Conservation (phyloP, 1,284 basidiomycete genomes). For the Sanghuangporus weigelae region DNA sequence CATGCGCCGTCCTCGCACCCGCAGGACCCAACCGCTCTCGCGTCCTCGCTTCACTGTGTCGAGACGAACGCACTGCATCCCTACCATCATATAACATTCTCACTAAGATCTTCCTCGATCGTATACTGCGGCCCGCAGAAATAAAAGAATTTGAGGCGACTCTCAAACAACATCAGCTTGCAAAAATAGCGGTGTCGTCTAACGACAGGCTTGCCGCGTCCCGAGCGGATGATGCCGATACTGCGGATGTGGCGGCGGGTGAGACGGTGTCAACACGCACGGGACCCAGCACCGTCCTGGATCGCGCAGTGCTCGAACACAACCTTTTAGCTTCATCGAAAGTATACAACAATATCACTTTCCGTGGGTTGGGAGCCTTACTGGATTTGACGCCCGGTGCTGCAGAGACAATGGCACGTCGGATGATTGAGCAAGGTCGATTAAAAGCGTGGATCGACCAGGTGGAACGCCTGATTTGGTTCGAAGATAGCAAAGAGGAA, state of each 20-base stretch:
- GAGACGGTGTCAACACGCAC: constrained; percentile 61
- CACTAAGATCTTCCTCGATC: constrained; percentile 96
- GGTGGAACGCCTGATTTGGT: constrained; percentile 88
- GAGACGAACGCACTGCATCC: constrained; percentile 84
- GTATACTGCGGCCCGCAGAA: constrained; percentile 87
- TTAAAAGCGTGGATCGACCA: constrained; percentile 91
- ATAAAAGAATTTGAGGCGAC: constrained; percentile 86
- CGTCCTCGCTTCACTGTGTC: constrained; percentile 85
- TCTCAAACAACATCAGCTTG: constrained; percentile 89
- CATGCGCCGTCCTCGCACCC: constrained; percentile 94
- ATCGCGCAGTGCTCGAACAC: constrained; percentile 97
- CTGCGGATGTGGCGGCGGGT: constrained; percentile 20
- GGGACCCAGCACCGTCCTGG: constrained; percentile 92
- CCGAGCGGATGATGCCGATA: constrained; percentile 42
- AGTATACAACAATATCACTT: constrained; percentile 93
- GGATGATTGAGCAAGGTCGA: constrained; percentile 95
- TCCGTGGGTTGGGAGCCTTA: constrained; percentile 79
- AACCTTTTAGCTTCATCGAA: constrained; percentile 94
- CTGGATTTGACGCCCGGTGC: constrained; percentile 82
- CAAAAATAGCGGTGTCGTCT: constrained; percentile 78
- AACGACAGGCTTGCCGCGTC: constrained; percentile 71
- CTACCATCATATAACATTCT: constrained; percentile 87
- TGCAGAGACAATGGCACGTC: constrained; percentile 90
- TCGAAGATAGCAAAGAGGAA: constrained; percentile 77
- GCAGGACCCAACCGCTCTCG: constrained; percentile 94